These are phyloP conservation scores for Hibiscus trionum DNA, from an alignment of 345 rosid species.

Conservation along the genomic window DNA sequence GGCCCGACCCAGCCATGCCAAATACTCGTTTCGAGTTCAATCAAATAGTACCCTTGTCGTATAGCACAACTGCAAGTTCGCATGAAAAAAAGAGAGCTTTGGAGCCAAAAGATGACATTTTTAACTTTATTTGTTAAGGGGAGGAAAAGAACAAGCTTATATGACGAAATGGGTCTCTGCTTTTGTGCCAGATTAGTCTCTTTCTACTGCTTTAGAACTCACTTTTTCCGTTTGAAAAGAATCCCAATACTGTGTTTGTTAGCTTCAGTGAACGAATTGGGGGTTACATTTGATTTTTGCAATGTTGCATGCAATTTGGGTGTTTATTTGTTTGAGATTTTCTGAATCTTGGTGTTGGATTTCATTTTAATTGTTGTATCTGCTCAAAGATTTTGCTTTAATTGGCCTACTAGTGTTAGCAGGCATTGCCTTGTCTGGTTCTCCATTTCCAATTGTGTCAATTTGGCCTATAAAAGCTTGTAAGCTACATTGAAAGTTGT, in stretches of 20 bases:
- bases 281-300: neutral
- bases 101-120: neutral
- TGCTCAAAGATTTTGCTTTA: neutral
- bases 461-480: neutral
- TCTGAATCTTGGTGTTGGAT: constrained; percentile 1
- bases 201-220: neutral
- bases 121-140: neutral
- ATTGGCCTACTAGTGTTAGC: neutral
- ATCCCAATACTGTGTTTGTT: neutral
- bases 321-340: neutral
- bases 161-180: neutral
- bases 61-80: neutral
- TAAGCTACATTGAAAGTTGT: neutral
- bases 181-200: constrained; percentile 10
- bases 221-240: neutral
- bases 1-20: neutral
- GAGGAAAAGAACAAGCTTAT: neutral
- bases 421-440: neutral
- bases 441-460: neutral
- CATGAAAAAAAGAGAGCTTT: neutral
- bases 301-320: neutral
- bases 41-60: neutral
- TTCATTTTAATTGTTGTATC: constrained; percentile 4
- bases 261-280: neutral
- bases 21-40: neutral